These are phyloP conservation scores for Eragrostis nindensis DNA, from an alignment of 176 grass and related monocot genomes.

Conservation along the genomic window DNA sequence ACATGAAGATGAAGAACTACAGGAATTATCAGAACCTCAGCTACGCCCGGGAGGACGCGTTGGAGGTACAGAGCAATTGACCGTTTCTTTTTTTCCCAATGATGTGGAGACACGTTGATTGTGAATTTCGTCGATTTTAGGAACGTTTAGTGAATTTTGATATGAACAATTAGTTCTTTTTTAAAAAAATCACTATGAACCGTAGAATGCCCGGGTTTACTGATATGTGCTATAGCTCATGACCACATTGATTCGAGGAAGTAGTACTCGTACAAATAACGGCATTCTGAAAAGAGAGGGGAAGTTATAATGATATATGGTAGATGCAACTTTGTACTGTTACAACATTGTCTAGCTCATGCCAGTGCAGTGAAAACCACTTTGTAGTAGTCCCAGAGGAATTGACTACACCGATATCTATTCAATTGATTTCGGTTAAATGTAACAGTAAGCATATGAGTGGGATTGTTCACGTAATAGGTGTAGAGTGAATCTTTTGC, in stretches of 20 bases:
- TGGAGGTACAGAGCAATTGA: slow-evolving; percentile 35
- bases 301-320: background rate
- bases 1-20: slow-evolving; percentile 67
- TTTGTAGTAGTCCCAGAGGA: background rate
- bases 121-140: no score
- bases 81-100: background rate
- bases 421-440: background rate
- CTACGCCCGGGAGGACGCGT: slow-evolving; percentile 44
- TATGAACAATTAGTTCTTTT: no score
- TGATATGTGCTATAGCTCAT: no score
- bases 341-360: no score
- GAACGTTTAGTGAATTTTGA: no score
- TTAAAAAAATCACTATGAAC: background rate
- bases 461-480: no score
- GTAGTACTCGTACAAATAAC: background rate
- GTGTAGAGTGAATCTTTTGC: background rate
- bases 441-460: background rate
- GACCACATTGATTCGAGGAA: background rate
- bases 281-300: background rate
- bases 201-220: background rate
- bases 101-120: no score
- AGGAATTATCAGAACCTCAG: slow-evolving; percentile 68
- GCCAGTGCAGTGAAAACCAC: background rate
- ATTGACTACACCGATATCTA: background rate
- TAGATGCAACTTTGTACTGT: background rate